Conservation (phyloP, 441 rosid species). For the Aquilaria agallochum region DNA sequence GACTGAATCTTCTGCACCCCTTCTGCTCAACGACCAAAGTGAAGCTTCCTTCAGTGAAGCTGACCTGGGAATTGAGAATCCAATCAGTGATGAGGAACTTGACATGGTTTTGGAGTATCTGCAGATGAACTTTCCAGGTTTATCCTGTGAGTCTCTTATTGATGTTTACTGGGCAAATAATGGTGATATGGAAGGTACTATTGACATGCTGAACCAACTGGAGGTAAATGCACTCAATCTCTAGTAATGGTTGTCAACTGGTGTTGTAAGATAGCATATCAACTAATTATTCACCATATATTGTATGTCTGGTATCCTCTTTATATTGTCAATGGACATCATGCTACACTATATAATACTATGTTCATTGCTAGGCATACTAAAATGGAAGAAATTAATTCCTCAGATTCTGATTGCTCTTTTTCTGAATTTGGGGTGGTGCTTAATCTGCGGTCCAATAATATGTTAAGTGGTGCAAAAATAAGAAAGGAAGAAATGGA, state of each 20-base stretch:
- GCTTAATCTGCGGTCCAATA: too few relatives aligned
- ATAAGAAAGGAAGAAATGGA: too few relatives aligned
- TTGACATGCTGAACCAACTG: constrained; percentile 81
- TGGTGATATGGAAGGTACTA: constrained; percentile 69
- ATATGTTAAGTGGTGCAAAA: too few relatives aligned
- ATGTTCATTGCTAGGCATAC: too few relatives aligned
- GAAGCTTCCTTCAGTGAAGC: constrained; percentile 23
- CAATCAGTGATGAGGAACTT: constrained; percentile 41
- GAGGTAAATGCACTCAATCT: constrained; percentile 43
- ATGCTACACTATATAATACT: too few relatives aligned
- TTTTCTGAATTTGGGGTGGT: too few relatives aligned
- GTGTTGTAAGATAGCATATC: neutral
- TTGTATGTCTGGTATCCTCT: too few relatives aligned
- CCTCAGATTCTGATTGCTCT: too few relatives aligned
- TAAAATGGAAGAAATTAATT: too few relatives aligned
- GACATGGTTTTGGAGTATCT: constrained; percentile 81
- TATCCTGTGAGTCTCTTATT: constrained; percentile 68
- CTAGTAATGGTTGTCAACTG: neutral
- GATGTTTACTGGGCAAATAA: constrained; percentile 70
- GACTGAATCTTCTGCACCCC: constrained; percentile 25
- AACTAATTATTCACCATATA: neutral
- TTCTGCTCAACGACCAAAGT: constrained; percentile 24
- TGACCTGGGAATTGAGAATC: constrained; percentile 25
- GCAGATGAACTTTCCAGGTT: constrained; percentile 60
- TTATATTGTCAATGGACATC: too few relatives aligned